Base-by-base conservation (phyloP, 1,284 basidiomycete genomes). In the Tremellales sp. region DNA sequence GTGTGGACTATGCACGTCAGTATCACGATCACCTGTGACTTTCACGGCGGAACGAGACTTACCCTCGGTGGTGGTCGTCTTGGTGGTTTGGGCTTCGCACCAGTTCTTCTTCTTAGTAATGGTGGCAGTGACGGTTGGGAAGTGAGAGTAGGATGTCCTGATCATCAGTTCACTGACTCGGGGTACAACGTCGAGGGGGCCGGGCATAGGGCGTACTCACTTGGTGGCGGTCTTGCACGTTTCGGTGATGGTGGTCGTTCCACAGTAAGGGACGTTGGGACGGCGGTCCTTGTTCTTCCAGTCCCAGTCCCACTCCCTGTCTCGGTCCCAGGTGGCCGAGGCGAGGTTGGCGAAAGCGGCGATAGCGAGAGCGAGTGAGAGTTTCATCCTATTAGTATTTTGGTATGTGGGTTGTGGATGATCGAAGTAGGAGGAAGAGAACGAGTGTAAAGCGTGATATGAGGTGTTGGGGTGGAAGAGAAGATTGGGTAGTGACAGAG, bases 51-150 rank as follows among this genome's bases (percentile, higher is more conserved):
- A 19, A 13, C 43, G 44, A 21, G 13, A 13, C 8, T 40, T 43
- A 40, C 37, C 40, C 5, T 42, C 22, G 12, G 44, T 46, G n/a
- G n/a, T n/a, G 13, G 13, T 13, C 17, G 49, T 51, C 17, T 46
- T 26, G 31, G 49, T 51, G 8, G 42, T 40, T 36, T 24, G 8
- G 21, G 13, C 21, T 26, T 23, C 17, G 5, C 12, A 51, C 27
- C 37, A 39, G 45, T 45, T 51, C 45, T 46, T 46, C 26, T 39
- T 51, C 35, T 51, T 46, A 26, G 40, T 51, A 25, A 35, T 23
- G 6, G 27, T 36, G 17, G 36, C 49, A 22, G 49, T 51, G 22
- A 36, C 45, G 24, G 36, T 39, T 10, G 36, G 36, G 19, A 10
- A 39, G 19, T 39, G 27, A 46, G 40, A 42, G 45, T 13, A 51